Evolutionary conservation across 768 basidiomycete genomes (phyloP).

Genomic region (Kwoniella dejecticola): DNA sequence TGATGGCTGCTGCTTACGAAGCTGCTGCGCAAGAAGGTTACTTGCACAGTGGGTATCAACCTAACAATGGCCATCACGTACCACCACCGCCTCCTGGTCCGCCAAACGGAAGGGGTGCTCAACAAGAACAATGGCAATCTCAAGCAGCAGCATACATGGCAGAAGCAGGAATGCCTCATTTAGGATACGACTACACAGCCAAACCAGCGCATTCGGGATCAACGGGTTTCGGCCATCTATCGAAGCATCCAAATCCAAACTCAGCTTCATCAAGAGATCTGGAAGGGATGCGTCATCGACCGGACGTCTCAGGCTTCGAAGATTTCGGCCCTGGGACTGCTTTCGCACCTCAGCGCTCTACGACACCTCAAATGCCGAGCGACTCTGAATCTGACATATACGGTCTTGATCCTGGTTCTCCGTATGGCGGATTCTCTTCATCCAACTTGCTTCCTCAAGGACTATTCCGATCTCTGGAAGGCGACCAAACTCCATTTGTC

Average conservation of each 20-base stretch:
- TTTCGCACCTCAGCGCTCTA: neutral
- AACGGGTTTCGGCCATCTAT: slow-evolving; percentile 34
- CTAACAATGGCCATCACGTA: neutral
- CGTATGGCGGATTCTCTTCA: slow-evolving; percentile 54
- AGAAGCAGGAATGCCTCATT: slow-evolving; percentile 51
- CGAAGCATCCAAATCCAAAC: slow-evolving; percentile 15
- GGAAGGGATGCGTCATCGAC: slow-evolving; percentile 8
- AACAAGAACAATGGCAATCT: slow-evolving; percentile 48
- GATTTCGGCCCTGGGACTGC: slow-evolving; percentile 53
- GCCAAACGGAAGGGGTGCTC: neutral
- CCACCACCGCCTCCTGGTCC: slow-evolving; percentile 10
- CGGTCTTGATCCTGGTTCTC: slow-evolving; percentile 54
- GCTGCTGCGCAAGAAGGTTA: slow-evolving; percentile 49
- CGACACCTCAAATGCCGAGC: slow-evolving; percentile 26
- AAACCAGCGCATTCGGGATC: slow-evolving; percentile 23
- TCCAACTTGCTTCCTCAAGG: slow-evolving; percentile 55
- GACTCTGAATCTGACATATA: slow-evolving; percentile 47
- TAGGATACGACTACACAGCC: slow-evolving; percentile 44
- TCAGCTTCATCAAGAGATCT: slow-evolving; percentile 21
- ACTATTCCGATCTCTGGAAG: slow-evolving; percentile 54
- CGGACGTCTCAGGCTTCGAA: slow-evolving; percentile 54
- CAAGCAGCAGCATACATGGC: slow-evolving; percentile 53
- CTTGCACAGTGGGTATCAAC: slow-evolving; percentile 24
- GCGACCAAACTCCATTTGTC: slow-evolving; percentile 47
- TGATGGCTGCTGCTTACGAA: slow-evolving; percentile 51